These are phyloP conservation scores for Ogataea trehalophila DNA, from an alignment of 805 yeast genomes.

Conservation along the genomic window DNA sequence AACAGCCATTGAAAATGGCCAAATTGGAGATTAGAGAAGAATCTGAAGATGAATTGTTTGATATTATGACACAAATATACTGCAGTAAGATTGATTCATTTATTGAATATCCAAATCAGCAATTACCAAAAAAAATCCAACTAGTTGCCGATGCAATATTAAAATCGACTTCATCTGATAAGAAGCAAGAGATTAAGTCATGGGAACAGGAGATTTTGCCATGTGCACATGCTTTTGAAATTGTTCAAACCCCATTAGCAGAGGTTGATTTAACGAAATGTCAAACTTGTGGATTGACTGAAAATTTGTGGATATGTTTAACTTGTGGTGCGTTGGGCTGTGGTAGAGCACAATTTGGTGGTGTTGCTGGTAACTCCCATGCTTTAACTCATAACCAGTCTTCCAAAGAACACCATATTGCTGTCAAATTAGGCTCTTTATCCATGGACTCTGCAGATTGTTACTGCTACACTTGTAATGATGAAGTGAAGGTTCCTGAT, in stretches of 20 bases:
- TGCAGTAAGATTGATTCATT: slow-evolving; percentile 29
- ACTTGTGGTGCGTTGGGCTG: slow-evolving; percentile 91
- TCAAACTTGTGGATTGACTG: slow-evolving; percentile 54
- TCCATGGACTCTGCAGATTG: slow-evolving; percentile 77
- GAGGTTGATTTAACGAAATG: slow-evolving; percentile 41
- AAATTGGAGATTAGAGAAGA: slow-evolving; percentile 66
- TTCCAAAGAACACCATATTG: slow-evolving; percentile 62
- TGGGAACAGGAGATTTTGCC: slow-evolving; percentile 89
- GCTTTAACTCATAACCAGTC: slow-evolving; percentile 67
- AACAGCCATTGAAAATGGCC: slow-evolving; percentile 42
- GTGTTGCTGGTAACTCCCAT: slow-evolving; percentile 90
- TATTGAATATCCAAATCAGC: slow-evolving; percentile 26
- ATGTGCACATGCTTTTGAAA: slow-evolving; percentile 68
- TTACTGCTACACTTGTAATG: slow-evolving; percentile 85
- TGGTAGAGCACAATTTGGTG: slow-evolving; percentile 93
- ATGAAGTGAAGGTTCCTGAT: slow-evolving; percentile 75
- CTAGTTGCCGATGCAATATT: slow-evolving; percentile 41
- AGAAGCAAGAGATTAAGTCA: slow-evolving; percentile 68
- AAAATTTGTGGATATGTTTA: slow-evolving; percentile 89
- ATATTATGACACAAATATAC: slow-evolving; percentile 39
- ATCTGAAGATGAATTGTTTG: slow-evolving; percentile 58
- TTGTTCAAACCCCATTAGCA: slow-evolving; percentile 35
- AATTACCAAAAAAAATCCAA: slow-evolving; percentile 26
- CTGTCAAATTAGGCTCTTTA: slow-evolving; percentile 87
- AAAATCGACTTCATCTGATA: slow-evolving; percentile 52